These are phyloP conservation scores for Psilocybe tampanensis DNA, from an alignment of 768 basidiomycete genomes.

Conservation along the genomic window DNA sequence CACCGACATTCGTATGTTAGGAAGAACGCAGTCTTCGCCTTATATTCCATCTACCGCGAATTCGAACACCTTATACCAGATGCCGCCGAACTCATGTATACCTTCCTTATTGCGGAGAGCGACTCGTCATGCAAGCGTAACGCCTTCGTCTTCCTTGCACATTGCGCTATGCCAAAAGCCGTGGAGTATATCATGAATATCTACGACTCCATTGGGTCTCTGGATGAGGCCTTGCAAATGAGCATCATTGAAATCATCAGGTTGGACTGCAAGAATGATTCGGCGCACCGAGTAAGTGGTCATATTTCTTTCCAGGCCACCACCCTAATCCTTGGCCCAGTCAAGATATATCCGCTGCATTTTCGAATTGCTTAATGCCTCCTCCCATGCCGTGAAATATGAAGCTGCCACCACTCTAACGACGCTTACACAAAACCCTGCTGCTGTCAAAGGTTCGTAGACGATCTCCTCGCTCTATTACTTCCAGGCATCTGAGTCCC, in stretches of 20 bases:
- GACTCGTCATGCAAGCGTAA: conserved; percentile 97
- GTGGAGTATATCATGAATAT: conserved; percentile 89
- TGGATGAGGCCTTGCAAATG: conserved; percentile 96
- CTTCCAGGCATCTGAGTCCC: conserved; percentile 4
- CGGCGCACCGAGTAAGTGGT: conserved; percentile 71
- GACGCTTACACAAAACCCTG: conserved; percentile 91
- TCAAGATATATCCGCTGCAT: conserved; percentile 93
- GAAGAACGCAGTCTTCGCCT: conserved; percentile 97
- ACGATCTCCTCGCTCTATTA: conserved; percentile 3
- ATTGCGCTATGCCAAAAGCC: conserved; percentile 85
- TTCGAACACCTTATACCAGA: conserved; percentile 96
- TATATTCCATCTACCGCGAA: conserved; percentile 92
- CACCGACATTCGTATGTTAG: conserved; percentile 98
- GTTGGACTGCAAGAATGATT: conserved; percentile 85
- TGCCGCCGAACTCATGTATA: conserved; percentile 93
- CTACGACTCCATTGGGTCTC: conserved; percentile 76
- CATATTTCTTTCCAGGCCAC: conserved; percentile 9
- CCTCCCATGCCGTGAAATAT: conserved; percentile 94
- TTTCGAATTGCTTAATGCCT: conserved; percentile 87
- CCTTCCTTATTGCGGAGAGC: conserved; percentile 93
- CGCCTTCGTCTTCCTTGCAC: conserved; percentile 92
- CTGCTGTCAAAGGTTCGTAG: conserved; percentile 85
- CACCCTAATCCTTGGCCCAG: conserved; percentile 36
- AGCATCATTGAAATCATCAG: conserved; percentile 92
- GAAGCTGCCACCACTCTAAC: conserved; percentile 97